Conservation (phyloP, 2,329 filamentous ascomycete species). For the Aspergillus neotritici region DNA sequence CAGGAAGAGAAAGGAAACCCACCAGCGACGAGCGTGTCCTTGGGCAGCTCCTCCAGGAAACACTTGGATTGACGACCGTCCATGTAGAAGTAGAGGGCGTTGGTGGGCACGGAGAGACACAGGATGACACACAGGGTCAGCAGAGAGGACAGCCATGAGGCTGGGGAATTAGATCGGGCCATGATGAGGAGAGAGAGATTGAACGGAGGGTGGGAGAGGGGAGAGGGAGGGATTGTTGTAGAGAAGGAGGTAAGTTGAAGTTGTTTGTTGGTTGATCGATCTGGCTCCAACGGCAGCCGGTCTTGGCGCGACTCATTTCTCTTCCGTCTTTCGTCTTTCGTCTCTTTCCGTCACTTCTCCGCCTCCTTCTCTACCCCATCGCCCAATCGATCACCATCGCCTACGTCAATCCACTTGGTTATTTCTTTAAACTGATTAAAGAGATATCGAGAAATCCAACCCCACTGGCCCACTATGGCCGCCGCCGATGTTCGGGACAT, state of each 20-base stretch:
- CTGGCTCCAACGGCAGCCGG: conserved; percentile 16
- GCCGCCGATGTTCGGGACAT: conserved; percentile 82
- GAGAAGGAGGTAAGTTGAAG: conserved; percentile 1
- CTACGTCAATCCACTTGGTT: not conserved
- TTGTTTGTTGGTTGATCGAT: conserved; percentile 10
- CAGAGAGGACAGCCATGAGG: conserved; percentile 38
- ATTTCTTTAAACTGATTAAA: too few relatives aligned
- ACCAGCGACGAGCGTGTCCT: conserved; percentile 93
- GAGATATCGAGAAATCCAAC: too few relatives aligned
- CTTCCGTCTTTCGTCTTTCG: not conserved
- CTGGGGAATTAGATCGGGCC: conserved; percentile 30
- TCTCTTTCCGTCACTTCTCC: not conserved
- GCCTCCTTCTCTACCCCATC: not conserved
- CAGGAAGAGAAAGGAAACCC: conserved; percentile 26
- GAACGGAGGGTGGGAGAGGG: not conserved
- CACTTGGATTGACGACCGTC: conserved; percentile 82
- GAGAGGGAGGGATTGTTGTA: not conserved
- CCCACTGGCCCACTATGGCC: conserved; percentile 49
- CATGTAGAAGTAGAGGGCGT: conserved; percentile 93
- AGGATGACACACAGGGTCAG: conserved; percentile 63
- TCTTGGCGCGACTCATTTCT: conserved; percentile 19
- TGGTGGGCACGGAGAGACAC: conserved; percentile 55
- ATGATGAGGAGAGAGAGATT: conserved; percentile 19
- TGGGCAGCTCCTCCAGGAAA: conserved; percentile 97
- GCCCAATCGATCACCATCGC: not conserved